These are phyloP conservation scores for Corymbia citriodora DNA, from an alignment of 441 rosid species.

Conservation along the genomic window DNA sequence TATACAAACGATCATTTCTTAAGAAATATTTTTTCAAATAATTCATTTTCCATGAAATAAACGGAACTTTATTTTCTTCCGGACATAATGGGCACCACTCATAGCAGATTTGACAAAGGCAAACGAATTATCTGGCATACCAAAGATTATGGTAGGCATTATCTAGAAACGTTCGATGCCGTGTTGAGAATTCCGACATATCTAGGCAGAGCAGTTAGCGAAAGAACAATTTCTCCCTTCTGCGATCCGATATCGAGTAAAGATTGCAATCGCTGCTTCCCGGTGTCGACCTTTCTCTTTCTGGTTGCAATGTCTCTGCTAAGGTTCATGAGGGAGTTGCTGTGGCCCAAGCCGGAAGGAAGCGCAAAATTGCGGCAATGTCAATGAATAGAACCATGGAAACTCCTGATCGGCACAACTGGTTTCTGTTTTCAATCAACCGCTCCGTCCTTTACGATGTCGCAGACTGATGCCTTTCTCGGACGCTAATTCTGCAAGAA, in stretches of 20 bases:
- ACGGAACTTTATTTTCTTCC: neutral
- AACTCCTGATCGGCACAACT: neutral
- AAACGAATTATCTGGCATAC: neutral
- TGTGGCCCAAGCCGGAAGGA: neutral
- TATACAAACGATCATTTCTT: fast-evolving
- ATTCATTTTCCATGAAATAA: fast-evolving
- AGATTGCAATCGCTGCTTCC: neutral
- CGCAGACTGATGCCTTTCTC: neutral
- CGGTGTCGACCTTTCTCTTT: neutral
- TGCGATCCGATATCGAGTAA: neutral
- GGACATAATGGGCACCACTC: neutral
- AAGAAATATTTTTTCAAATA: too few species aligned
- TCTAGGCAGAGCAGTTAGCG: fast-evolving
- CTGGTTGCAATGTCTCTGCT: neutral
- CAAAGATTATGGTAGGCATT: neutral
- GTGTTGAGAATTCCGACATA: neutral
- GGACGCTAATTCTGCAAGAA: neutral
- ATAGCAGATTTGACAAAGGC: neutral
- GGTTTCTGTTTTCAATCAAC: neutral
- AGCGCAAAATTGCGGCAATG: neutral
- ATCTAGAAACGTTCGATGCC: neutral
- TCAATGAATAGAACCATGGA: neutral
- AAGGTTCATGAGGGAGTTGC: neutral
- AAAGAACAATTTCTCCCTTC: neutral
- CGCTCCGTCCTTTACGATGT: neutral